Conservation (phyloP, 2,329 filamentous ascomycete species). For the Knoxdaviesia proteae region DNA sequence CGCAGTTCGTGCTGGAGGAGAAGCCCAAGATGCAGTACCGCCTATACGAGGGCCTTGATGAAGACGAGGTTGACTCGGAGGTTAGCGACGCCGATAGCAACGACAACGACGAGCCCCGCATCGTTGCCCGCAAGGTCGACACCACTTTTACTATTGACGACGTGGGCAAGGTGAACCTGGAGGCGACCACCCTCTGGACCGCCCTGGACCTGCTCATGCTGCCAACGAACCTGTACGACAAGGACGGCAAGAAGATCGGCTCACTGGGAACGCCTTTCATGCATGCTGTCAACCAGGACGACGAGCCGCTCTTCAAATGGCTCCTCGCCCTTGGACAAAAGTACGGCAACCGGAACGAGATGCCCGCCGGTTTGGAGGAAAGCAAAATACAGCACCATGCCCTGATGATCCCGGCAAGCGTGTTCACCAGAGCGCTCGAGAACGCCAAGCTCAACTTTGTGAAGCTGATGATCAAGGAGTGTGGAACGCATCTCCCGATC, state of each 20-base stretch:
- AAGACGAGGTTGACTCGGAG: conserved; percentile 15
- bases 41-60: conserved; percentile 18
- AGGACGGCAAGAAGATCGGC: background rate
- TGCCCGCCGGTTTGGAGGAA: conserved; percentile 13
- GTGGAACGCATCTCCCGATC: conserved; percentile 49
- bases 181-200: background rate
- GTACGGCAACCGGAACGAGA: conserved; percentile 16
- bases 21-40: conserved; percentile 26
- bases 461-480: conserved; percentile 40
- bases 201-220: background rate
- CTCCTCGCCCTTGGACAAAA: conserved; percentile 33
- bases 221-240: background rate
- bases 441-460: conserved; percentile 34
- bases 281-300: conserved; percentile 18
- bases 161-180: conserved; percentile 35
- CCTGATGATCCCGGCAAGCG: conserved; percentile 13
- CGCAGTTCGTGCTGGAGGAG: conserved; percentile 32
- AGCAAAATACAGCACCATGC: conserved; percentile 12
- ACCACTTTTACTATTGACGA: conserved; percentile 57
- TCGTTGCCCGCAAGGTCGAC: conserved; percentile 35
- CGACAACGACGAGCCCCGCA: conserved; percentile 18
- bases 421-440: conserved; percentile 23
- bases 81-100: conserved; percentile 12
- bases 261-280: too few species aligned
- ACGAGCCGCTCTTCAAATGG: conserved; percentile 30